phyloP scores from a whole-genome alignment of 2,329 filamentous ascomycete genomes.

The Ophiostoma angusticollis region DNA sequence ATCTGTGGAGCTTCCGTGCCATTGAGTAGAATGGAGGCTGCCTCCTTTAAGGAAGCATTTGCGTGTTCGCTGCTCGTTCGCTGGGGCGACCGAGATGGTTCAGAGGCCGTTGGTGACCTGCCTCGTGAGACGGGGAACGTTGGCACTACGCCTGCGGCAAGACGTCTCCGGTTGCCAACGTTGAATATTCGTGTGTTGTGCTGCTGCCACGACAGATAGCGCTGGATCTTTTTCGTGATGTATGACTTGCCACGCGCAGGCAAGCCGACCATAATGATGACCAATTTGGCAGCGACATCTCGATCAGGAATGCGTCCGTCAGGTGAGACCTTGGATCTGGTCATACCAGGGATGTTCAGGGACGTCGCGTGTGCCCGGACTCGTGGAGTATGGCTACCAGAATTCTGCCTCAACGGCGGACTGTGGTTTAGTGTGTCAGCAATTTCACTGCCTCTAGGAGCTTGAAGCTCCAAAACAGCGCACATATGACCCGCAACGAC shows the following conservation, averaged over 20 bases:
- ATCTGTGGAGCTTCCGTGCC: slow-evolving; percentile 29
- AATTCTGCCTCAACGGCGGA: slow-evolving; percentile 57
- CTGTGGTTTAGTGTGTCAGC: slow-evolving; percentile 28
- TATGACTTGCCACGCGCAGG: slow-evolving; percentile 95
- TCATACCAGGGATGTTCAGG: slow-evolving; percentile 92
- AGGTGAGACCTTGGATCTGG: slow-evolving; percentile 85
- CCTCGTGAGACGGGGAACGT: slow-evolving; percentile 21
- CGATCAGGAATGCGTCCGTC: slow-evolving; percentile 88
- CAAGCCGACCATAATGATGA: slow-evolving; percentile 96
- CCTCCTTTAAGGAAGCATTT: slow-evolving; percentile 37
- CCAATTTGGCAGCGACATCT: slow-evolving; percentile 90
- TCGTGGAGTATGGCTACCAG: slow-evolving; percentile 63
- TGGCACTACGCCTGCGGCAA: slow-evolving; percentile 49
- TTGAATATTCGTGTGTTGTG: slow-evolving; percentile 96
- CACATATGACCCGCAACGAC: too few species aligned
- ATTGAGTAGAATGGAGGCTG: slow-evolving; percentile 46
- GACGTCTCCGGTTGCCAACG: slow-evolving; percentile 78
- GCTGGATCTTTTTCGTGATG: slow-evolving; percentile 93
- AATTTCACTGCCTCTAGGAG: too few species aligned
- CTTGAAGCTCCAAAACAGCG: too few species aligned
- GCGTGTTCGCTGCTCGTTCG: not conserved
- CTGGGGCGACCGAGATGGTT: slow-evolving; percentile 11
- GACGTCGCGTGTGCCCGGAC: slow-evolving; percentile 79
- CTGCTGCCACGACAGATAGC: slow-evolving; percentile 94
- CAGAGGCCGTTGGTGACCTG: not conserved